Evolutionary conservation across 371 early-diverging fungal species (phyloP).

Genomic region (Mortierella sp.): DNA sequence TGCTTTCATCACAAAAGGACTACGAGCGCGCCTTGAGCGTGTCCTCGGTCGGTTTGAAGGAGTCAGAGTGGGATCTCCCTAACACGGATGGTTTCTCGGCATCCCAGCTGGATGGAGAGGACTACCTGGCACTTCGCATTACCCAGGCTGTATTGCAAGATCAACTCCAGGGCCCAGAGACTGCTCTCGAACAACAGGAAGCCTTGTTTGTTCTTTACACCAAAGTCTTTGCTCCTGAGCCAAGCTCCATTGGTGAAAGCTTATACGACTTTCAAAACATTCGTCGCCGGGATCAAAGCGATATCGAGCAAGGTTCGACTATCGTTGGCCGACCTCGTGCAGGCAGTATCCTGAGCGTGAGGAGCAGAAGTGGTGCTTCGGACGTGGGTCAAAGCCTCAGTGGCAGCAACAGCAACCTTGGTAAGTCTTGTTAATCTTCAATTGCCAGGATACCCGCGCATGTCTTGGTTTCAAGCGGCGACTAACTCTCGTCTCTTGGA

Average conservation of each 20-base stretch:
- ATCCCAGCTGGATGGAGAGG: constrained; percentile 62
- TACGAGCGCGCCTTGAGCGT: constrained; percentile 72
- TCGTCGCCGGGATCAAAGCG: constrained; percentile 39
- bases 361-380: constrained; percentile 28
- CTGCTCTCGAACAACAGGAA: constrained; percentile 65
- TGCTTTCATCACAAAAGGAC: constrained; percentile 77
- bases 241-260: constrained; percentile 38
- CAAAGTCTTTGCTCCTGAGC: constrained; percentile 61
- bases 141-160: constrained; percentile 68
- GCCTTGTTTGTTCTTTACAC: constrained; percentile 71
- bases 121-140: constrained; percentile 66
- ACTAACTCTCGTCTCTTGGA: neutral
- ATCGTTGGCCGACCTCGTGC: constrained; percentile 41
- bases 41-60: constrained; percentile 78
- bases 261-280: constrained; percentile 35
- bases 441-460: neutral
- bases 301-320: constrained; percentile 9
- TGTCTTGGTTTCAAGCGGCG: too few relatives aligned
- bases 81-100: constrained; percentile 31
- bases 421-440: constrained; percentile 7
- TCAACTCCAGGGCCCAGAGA: constrained; percentile 62
- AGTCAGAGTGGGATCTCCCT: constrained; percentile 62
- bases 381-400: constrained; percentile 17
- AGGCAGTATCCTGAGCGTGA: constrained; percentile 40
- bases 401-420: constrained; percentile 21